Percentiles rank a stretch among this genome's conserved stretches.
Conservation (phyloP, 495 filamentous ascomycete species). For the Penicillium bialowiezense region DNA sequence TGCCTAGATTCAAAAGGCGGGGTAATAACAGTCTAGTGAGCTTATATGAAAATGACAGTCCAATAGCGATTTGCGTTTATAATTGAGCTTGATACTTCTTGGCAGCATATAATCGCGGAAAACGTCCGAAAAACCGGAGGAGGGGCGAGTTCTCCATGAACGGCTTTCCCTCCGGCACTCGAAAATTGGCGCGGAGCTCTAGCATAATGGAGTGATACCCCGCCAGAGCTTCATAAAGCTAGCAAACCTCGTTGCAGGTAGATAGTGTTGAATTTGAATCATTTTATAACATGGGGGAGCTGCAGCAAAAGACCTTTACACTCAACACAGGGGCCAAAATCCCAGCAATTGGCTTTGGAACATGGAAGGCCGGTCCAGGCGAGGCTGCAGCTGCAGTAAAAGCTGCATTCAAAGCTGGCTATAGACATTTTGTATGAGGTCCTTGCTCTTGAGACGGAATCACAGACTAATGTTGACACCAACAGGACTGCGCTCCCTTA, state of each 20-base stretch:
- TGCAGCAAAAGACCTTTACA: conserved; percentile 38
- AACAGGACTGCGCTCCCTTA: conserved; percentile 22
- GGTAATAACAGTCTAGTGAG: not conserved
- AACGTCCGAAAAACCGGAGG: not conserved
- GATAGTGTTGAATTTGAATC: too few species aligned
- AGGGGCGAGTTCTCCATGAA: not conserved
- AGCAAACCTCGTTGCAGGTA: not conserved
- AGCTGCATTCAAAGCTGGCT: conserved; percentile 46
- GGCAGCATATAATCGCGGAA: not conserved
- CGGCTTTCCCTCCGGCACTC: conserved; percentile 13
- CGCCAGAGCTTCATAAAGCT: not conserved
- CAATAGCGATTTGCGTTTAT: not conserved
- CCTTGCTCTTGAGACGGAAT: conserved; percentile 4
- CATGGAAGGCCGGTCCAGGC: conserved; percentile 29
- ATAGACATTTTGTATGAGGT: conserved; percentile 50
- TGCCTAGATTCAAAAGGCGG: not conserved
- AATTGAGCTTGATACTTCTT: not conserved
- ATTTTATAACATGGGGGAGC: not conserved
- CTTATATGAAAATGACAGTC: not conserved
- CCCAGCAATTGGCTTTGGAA: conserved; percentile 66
- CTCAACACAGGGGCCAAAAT: conserved; percentile 67
- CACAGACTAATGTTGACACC: conserved; percentile 21
- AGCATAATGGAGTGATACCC: not conserved
- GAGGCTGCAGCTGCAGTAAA: conserved; percentile 28
- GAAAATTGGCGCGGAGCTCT: not conserved